Percentiles rank a stretch among this genome's conserved stretches.
Conservation (phyloP, 352 stramenopile genomes). For the Phytopythium kandeliae region DNA sequence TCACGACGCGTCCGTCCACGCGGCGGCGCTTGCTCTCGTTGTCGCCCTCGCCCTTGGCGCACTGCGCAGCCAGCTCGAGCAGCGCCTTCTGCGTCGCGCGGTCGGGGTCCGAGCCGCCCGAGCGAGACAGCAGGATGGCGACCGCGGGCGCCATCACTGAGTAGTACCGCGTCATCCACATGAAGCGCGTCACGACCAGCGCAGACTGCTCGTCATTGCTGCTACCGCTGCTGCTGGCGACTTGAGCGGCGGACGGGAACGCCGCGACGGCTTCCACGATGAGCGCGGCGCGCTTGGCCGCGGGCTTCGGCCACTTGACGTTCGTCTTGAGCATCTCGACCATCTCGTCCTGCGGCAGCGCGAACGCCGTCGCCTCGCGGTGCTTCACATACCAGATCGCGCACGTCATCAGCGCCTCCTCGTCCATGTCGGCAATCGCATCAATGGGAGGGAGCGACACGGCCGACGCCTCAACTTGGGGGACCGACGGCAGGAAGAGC, state of each 20-base stretch:
- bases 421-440: slow-evolving; percentile 11
- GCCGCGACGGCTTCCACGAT: slow-evolving; percentile 56
- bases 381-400: slow-evolving; percentile 25
- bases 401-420: slow-evolving; percentile 30
- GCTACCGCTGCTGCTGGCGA: neutral
- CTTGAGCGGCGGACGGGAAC: slow-evolving; percentile 23
- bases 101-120: slow-evolving; percentile 11
- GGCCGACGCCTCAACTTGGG: neutral
- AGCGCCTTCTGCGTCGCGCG: slow-evolving; percentile 18
- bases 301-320: slow-evolving; percentile 69
- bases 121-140: slow-evolving; percentile 38
- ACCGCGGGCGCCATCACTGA: slow-evolving; percentile 45
- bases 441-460: slow-evolving; percentile 13
- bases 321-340: slow-evolving; percentile 72
- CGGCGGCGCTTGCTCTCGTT: slow-evolving; percentile 16
- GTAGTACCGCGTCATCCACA: slow-evolving; percentile 67
- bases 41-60: slow-evolving; percentile 15
- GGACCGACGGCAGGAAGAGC: slow-evolving; percentile 26
- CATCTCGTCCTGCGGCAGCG: slow-evolving; percentile 33
- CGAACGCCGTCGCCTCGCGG: slow-evolving; percentile 15
- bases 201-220: slow-evolving; percentile 22
- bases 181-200: slow-evolving; percentile 34
- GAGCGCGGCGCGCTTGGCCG: slow-evolving; percentile 54
- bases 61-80: slow-evolving; percentile 27
- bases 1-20: slow-evolving; percentile 46